Conservation (phyloP, 139 green algal genomes). For the Haematococcus lacustris region DNA sequence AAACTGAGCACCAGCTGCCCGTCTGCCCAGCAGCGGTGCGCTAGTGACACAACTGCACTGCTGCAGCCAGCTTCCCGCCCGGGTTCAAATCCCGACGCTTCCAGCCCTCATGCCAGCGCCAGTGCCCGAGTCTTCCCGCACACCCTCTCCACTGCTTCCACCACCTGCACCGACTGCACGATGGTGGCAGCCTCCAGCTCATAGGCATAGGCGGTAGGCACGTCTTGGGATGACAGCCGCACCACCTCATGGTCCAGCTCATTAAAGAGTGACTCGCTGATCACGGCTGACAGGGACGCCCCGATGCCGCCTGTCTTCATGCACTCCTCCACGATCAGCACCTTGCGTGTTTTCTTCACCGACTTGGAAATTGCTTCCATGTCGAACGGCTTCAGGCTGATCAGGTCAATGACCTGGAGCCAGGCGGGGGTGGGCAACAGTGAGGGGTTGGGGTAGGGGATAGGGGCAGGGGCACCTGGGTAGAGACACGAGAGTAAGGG, state of each 20-base stretch:
- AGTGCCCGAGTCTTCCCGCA: background rate
- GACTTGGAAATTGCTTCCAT: slow-evolving; percentile 86
- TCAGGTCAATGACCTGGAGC: slow-evolving; percentile 92
- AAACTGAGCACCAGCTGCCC: too few species aligned
- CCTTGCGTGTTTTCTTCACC: slow-evolving; percentile 76
- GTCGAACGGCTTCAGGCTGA: slow-evolving; percentile 96
- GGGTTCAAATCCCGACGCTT: too few species aligned
- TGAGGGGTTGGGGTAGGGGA: background rate
- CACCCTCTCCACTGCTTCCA: slow-evolving; percentile 40
- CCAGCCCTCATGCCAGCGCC: background rate
- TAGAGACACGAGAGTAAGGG: too few species aligned
- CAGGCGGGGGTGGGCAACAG: background rate
- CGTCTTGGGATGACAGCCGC: slow-evolving; percentile 72
- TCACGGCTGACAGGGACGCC: slow-evolving; percentile 87
- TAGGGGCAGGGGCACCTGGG: too few species aligned
- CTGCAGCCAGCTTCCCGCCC: too few species aligned
- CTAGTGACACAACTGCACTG: too few species aligned
- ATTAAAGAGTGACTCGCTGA: slow-evolving; percentile 88
- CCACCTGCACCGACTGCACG: slow-evolving; percentile 81
- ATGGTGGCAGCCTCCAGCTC: slow-evolving; percentile 92
- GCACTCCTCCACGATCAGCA: slow-evolving; percentile 95
- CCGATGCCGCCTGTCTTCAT: slow-evolving; percentile 94
- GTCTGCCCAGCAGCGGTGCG: too few species aligned
- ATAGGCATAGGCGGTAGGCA: slow-evolving; percentile 89
- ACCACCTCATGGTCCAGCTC: slow-evolving; percentile 83